These are phyloP conservation scores for Trichoderma cornu-damae DNA, from an alignment of 2,329 filamentous ascomycete genomes.

Conservation along the genomic window DNA sequence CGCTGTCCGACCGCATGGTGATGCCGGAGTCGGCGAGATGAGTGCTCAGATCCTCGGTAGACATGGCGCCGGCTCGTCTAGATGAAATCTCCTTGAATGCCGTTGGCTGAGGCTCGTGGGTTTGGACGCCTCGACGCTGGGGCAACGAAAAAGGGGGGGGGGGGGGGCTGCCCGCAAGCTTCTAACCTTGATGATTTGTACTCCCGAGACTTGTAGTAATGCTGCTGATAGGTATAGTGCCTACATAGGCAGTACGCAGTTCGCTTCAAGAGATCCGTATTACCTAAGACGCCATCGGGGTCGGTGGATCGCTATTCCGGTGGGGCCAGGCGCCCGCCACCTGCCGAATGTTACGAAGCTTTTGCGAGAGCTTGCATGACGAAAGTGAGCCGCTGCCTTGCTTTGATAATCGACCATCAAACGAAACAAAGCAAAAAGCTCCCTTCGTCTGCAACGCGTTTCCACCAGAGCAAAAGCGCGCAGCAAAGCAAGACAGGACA, in stretches of 20 bases:
- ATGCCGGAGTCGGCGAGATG: conserved; percentile 66
- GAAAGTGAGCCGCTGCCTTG: conserved; percentile 21
- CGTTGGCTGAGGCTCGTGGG: neutral
- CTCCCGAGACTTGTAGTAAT: neutral
- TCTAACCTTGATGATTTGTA: conserved; percentile 1
- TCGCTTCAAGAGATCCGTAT: conserved; percentile 19
- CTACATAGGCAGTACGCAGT: too few relatives aligned
- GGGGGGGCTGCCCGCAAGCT: neutral
- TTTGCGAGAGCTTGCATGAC: conserved; percentile 19
- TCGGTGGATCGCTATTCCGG: conserved; percentile 31
- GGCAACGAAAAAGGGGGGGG: neutral
- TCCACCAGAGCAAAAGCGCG: neutral
- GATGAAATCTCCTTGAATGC: neutral
- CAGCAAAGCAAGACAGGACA: too few relatives aligned
- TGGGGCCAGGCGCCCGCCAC: conserved; percentile 23
- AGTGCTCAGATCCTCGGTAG: conserved; percentile 47
- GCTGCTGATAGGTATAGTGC: conserved; percentile 1
- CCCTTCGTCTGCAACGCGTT: neutral
- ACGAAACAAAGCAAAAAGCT: neutral
- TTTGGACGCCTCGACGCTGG: neutral
- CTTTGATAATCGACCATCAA: conserved; percentile 7
- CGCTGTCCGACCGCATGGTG: conserved; percentile 77
- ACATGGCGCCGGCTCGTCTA: conserved; percentile 39
- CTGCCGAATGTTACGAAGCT: conserved; percentile 4
- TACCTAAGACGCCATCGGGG: conserved; percentile 20